Conservation (phyloP, 192 early-diverging fungal species). For the Rhizophagus prolifer region DNA sequence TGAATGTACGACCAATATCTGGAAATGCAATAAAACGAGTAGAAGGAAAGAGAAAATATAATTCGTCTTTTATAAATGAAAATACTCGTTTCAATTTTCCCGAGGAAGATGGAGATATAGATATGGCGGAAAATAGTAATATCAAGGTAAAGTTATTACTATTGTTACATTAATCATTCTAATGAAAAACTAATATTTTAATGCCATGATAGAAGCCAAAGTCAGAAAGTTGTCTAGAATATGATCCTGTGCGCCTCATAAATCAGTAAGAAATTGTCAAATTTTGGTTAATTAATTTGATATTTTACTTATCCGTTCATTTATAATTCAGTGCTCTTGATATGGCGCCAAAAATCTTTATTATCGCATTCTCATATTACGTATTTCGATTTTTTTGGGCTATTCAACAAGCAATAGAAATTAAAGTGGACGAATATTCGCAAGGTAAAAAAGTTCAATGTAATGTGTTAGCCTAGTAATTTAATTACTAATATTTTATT, state of each 20-base stretch:
- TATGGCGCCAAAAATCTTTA: neutral
- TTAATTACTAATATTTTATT: neutral
- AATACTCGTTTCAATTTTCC: neutral
- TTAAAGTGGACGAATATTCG: constrained; percentile 3
- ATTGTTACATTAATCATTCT: neutral
- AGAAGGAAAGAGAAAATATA: neutral
- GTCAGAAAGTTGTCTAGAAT: neutral
- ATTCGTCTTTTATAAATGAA: neutral
- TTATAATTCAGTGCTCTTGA: neutral
- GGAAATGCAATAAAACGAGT: neutral
- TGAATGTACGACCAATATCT: neutral
- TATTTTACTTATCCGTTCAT: neutral
- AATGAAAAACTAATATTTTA: neutral
- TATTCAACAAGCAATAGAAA: constrained; percentile 3
- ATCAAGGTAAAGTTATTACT: neutral
- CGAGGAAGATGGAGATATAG: neutral
- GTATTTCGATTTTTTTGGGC: neutral
- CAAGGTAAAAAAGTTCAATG: neutral
- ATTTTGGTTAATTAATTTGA: neutral
- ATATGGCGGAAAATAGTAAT: neutral
- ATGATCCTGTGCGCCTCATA: neutral
- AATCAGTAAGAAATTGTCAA: neutral
- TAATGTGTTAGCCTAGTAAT: neutral
- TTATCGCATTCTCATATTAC: neutral
- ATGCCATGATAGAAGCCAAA: neutral